Evolutionary conservation across 768 basidiomycete species (phyloP).

Genomic region (Suillus discolor): DNA sequence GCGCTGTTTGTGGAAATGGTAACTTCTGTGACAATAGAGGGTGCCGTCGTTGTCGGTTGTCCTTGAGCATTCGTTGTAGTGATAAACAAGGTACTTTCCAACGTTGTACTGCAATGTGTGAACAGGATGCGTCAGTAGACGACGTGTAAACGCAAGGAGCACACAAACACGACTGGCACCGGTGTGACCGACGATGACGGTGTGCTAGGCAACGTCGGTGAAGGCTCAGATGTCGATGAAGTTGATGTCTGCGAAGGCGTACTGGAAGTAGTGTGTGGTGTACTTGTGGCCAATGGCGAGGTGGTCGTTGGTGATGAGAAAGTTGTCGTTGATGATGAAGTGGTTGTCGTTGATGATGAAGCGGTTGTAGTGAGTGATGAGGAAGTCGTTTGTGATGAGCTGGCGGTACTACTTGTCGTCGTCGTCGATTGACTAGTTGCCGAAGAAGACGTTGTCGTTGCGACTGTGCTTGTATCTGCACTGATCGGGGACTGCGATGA

Average conservation of each 20-base stretch:
- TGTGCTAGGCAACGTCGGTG: constrained; percentile 19
- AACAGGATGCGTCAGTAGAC: constrained; percentile 12
- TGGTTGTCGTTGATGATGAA: constrained; percentile 17
- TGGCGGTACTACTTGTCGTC: constrained; percentile 15
- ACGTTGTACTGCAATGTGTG: constrained; percentile 47
- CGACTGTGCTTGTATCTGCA: constrained; percentile 12
- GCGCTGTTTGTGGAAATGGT: constrained; percentile 55
- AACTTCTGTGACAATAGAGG: constrained; percentile 58
- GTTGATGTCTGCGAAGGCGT: constrained; percentile 8
- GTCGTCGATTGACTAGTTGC: constrained; percentile 22
- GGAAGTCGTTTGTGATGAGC: constrained; percentile 5
- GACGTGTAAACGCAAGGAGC: constrained; percentile 16
- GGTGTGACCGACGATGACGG: constrained; percentile 13
- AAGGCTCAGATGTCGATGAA: constrained; percentile 5
- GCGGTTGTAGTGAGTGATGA: constrained; percentile 10
- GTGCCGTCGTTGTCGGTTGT: constrained; percentile 48
- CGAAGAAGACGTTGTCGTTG: constrained; percentile 21
- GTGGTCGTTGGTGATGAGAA: constrained; percentile 21
- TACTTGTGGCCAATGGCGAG: constrained; percentile 15
- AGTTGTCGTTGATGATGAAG: constrained; percentile 10
- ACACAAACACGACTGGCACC: constrained; percentile 20
- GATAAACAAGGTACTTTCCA: constrained; percentile 50
- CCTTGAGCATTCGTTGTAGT: constrained; percentile 65
- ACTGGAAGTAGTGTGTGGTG: constrained; percentile 9
- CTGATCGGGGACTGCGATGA: constrained; percentile 23